A percentile compares a stretch with the other conserved stretches of the same genome.
phyloP scores from a whole-genome alignment of 2,329 filamentous ascomycete species.

The Coniochaeta hoffmannii region DNA sequence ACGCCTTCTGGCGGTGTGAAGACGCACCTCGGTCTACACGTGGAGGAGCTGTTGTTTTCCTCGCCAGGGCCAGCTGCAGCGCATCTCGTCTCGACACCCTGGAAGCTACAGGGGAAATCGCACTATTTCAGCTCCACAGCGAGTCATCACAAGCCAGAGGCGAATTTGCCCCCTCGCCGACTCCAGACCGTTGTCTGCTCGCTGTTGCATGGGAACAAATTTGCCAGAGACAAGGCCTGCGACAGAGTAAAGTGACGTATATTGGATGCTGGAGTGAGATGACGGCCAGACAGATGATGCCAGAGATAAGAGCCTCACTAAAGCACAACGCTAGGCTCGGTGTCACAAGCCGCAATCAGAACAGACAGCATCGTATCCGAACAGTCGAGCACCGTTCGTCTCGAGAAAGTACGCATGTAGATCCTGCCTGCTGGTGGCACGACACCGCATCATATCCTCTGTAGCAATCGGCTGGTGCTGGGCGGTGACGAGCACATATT shows the following conservation, averaged over 20 bases:
- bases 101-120: background rate
- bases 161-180: background rate
- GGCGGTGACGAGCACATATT: background rate
- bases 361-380: too few relatives aligned
- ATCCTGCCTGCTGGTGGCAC: background rate
- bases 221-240: too few relatives aligned
- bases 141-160: background rate
- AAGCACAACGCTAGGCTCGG: too few relatives aligned
- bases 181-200: too few relatives aligned
- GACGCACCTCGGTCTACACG: background rate
- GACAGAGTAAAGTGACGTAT: too few relatives aligned
- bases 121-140: background rate
- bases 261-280: too few relatives aligned
- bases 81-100: background rate
- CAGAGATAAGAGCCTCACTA: too few relatives aligned
- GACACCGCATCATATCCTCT: background rate
- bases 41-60: background rate
- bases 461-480: background rate
- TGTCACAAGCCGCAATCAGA: too few relatives aligned
- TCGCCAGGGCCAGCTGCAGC: background rate
- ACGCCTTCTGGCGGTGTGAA: background rate
- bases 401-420: too few relatives aligned
- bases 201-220: too few relatives aligned
- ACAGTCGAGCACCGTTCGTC: too few relatives aligned
- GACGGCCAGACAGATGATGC: too few relatives aligned